These are phyloP conservation scores for Lodderomyces theae DNA, from an alignment of 1,139 yeast species.

Conservation along the genomic window DNA sequence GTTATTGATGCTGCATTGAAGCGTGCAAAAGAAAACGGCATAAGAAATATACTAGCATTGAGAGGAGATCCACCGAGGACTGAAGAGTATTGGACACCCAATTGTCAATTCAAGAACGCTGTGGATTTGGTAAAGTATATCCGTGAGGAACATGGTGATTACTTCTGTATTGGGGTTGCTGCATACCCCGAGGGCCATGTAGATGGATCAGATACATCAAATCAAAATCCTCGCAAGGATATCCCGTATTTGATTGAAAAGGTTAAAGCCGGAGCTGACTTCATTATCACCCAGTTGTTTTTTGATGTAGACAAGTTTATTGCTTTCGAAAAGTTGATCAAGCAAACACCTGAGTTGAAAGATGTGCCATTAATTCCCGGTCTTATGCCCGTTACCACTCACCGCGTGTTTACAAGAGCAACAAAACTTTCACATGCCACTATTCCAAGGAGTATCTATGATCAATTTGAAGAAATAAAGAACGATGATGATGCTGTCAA, in stretches of 20 bases:
- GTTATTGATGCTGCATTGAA: slow-evolving; percentile 77
- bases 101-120: slow-evolving; percentile 66
- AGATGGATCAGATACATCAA: slow-evolving; percentile 64
- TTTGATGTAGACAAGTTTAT: slow-evolving; percentile 43
- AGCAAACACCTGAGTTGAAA: slow-evolving; percentile 33
- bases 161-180: slow-evolving; percentile 86
- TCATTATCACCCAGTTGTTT: slow-evolving; percentile 45
- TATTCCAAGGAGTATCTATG: slow-evolving; percentile 52
- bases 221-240: slow-evolving; percentile 64
- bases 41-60: slow-evolving; percentile 82
- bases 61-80: slow-evolving; percentile 97
- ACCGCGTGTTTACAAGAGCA: slow-evolving; percentile 80
- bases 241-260: slow-evolving; percentile 63
- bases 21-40: slow-evolving; percentile 72
- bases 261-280: slow-evolving; percentile 48
- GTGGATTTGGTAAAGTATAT: slow-evolving; percentile 83
- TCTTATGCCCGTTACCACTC: slow-evolving; percentile 93
- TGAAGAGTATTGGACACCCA: slow-evolving; percentile 61
- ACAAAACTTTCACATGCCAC: slow-evolving; percentile 87
- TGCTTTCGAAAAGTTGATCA: slow-evolving; percentile 35
- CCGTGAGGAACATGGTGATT: slow-evolving; percentile 62
- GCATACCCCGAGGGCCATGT: slow-evolving; percentile 98
- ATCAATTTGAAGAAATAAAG: slow-evolving; percentile 53
- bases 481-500: slow-evolving; percentile 86
- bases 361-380: slow-evolving; percentile 78